Base-by-base conservation (phyloP, 1,284 basidiomycete genomes). In the Ceratobasidium theobromae region DNA sequence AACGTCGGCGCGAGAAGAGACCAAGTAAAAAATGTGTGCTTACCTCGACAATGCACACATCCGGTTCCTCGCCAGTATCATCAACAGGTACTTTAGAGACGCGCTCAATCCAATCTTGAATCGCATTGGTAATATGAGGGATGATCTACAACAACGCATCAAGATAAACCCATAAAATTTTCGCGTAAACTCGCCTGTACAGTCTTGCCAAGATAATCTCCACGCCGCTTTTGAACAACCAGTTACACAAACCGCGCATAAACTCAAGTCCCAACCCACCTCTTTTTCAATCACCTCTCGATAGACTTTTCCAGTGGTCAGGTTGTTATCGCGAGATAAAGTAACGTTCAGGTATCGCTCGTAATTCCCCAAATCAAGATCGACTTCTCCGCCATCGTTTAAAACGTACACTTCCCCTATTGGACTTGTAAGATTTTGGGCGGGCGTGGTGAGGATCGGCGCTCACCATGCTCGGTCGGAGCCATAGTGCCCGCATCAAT, bases 401-500 rank as follows among this genome's bases (percentile, higher is more conserved):
- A 99, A 81, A 48, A 98, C 96, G 75, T 97, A 99, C 3, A 99
- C 97, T 80, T 99, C 96, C 72, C 95, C 93, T 95, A 72, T 9
- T 21, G 18, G 11, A 27, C 21, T 9, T 53, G 35, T 11, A 3
- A 4, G 28, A 32, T 23, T 5, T 16, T 12, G n/a, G 12, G 2
- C 21, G 18, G 8, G 2, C 8, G 33, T 30, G 14, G 11, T 4
- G 9, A 66, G 14, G 51, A 54, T 32, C 32, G 40, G 23, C 30
- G 74, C 85, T 81, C 75, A 91, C 95, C 97, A 76, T 99, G 96
- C 78, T 99, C 96, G 35, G 95, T 97, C 12, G 96, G 97, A 45
- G 94, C 86, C 96, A 99, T 99, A 32, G 96, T 98, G 46, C 97
- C 97, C 38, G 96, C 97, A 84, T 99, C 96, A 74, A 99, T 98